Evolutionary conservation across 1,139 yeast species (phyloP).

Genomic region (Lodderomyces beijingensis): DNA sequence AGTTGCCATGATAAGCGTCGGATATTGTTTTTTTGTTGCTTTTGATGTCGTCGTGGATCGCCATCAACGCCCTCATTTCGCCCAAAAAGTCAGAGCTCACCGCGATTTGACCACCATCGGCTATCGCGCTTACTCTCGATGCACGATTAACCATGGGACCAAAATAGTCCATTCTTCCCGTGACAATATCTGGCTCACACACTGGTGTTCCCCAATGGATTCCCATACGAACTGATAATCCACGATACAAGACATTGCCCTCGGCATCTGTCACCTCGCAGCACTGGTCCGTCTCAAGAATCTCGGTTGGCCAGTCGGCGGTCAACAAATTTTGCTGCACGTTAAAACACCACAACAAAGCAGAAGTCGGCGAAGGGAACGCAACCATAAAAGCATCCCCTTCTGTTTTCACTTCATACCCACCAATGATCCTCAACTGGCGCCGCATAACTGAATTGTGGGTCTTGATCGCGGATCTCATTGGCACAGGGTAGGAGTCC

Average conservation of each 20-base stretch:
- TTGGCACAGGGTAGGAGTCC: slow-evolving; percentile 91
- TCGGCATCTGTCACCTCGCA: slow-evolving; percentile 70
- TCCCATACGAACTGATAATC: slow-evolving; percentile 95
- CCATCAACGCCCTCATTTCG: slow-evolving; percentile 60
- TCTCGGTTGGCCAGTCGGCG: slow-evolving; percentile 96
- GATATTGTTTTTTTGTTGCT: slow-evolving; percentile 34
- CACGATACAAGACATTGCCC: slow-evolving; percentile 68
- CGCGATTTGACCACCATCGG: slow-evolving; percentile 97
- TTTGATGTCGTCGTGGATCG: slow-evolving; percentile 46
- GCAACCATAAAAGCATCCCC: slow-evolving; percentile 99
- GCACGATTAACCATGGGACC: slow-evolving; percentile 99
- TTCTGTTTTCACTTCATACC: slow-evolving; percentile 97
- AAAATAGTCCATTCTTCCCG: slow-evolving; percentile 96
- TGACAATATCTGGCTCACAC: slow-evolving; percentile 89
- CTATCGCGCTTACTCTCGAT: slow-evolving; percentile 87
- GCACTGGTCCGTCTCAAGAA: slow-evolving; percentile 80
- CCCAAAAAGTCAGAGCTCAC: slow-evolving; percentile 76
- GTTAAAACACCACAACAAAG: slow-evolving; percentile 89
- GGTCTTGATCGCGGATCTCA: slow-evolving; percentile 94
- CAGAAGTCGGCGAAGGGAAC: slow-evolving; percentile 88
- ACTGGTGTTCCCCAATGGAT: slow-evolving; percentile 98
- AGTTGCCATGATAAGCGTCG: slow-evolving; percentile 63
- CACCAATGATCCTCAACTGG: slow-evolving; percentile 86
- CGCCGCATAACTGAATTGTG: slow-evolving; percentile 95
- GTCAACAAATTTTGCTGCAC: slow-evolving; percentile 79